Base-by-base conservation (phyloP, 768 basidiomycete species). In the Crucibulum laeve region DNA sequence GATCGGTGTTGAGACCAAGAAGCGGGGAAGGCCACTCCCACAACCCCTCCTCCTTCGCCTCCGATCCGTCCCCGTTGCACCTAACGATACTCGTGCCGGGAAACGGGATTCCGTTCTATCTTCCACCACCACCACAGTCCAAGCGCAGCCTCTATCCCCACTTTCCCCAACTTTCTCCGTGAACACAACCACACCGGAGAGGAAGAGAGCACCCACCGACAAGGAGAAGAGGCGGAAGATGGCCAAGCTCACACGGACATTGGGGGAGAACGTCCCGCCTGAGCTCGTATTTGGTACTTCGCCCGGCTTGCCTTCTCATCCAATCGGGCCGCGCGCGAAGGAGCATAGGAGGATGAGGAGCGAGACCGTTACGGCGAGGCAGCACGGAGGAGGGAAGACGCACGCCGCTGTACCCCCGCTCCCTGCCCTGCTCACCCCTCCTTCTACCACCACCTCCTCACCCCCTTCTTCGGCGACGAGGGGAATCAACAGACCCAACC, bases 231-330 rank as follows among this genome's bases (percentile, higher is more conserved):
- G 79, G 34, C 67, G 64, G 49, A 76, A 74, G 49, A 69, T 82
- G 70, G 78, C 76, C 4, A 82, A 82, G 57, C 67, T 83, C 25
- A 56, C 67, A 1, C 70, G 79, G 33, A 77, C 76, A 18, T 64
- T 83, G 5, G 81, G 81, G 25, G 79, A 81, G 59, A 73, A 71
- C 46, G 64, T 83, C 28, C 81, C 81, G 13, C 56, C 70, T 2
- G 79, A 80, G 52, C 70, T 82, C 19, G 70, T 83, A 2, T 68
- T 69, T 40, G 55, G 53, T 17, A 18, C 48, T 11, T n/a, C 19
- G 5, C 38, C 38, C 19, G 14, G 13, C 19, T 10, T 18, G 10
- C 10, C 35, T 10, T 37, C 35, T 18, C 11, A 13, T 30, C n/a
- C 28, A 30, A n/a, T n/a, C 8, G 28, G n/a, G 28, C n/a, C n/a